Percentiles rank a stretch among this genome's conserved stretches.
Conservation (phyloP, 73 alveolate species). For the Symbiodinium natans region DNA sequence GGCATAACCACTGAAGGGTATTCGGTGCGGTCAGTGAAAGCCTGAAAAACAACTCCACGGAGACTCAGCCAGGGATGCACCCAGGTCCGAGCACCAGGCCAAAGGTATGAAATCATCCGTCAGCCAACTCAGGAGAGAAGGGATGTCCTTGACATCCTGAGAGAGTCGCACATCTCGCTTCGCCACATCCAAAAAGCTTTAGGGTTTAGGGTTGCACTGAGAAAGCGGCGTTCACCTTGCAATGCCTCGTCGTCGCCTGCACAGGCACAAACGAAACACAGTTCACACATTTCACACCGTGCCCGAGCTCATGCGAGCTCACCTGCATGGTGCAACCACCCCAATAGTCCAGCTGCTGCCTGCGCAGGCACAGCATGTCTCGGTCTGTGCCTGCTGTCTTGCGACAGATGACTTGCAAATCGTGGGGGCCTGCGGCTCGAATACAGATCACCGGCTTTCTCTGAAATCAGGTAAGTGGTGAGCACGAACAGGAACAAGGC, state of each 20-base stretch:
- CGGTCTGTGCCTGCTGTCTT: too few species aligned
- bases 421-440: constrained; percentile 89
- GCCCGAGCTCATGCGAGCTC: too few species aligned
- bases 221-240: constrained; percentile 52
- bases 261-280: neutral
- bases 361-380: neutral
- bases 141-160: constrained; percentile 82
- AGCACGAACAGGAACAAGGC: constrained; percentile 81
- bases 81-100: neutral
- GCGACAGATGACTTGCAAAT: too few species aligned
- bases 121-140: constrained; percentile 51
- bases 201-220: neutral
- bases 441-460: constrained; percentile 86
- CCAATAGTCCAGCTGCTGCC: constrained; percentile 93
- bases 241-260: constrained; percentile 57
- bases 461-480: constrained; percentile 80
- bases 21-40: constrained; percentile 75
- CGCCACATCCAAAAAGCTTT: neutral
- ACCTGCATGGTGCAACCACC: constrained; percentile 94
- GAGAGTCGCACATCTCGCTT: neutral
- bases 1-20: constrained; percentile 70
- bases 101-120: constrained; percentile 39
- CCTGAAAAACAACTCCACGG: neutral
- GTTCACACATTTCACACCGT: neutral
- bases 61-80: neutral